Evolutionary conservation across 805 yeast species (phyloP).

Genomic region (Lachancea fermentati): DNA sequence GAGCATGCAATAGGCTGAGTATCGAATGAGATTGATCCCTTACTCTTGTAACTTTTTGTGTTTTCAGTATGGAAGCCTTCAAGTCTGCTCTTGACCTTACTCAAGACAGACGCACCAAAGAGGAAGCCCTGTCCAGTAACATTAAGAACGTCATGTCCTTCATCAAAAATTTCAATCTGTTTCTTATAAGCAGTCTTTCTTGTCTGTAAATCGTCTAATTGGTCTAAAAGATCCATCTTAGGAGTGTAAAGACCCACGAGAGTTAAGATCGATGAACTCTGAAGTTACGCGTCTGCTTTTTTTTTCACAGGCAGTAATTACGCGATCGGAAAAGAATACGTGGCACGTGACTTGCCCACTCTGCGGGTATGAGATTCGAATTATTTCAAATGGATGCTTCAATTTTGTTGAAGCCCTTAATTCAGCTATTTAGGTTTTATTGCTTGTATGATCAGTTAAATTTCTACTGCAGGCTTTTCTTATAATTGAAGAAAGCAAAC

Average conservation of each 20-base stretch:
- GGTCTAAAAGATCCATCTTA: constrained; percentile 27
- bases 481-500: too few relatives aligned
- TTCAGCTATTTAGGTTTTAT: too few relatives aligned
- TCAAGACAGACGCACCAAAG: constrained; percentile 17
- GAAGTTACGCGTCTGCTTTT: constrained; percentile 3
- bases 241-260: background rate
- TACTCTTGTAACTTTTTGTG: background rate
- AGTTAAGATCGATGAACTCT: background rate
- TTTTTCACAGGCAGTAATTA: too few relatives aligned
- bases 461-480: too few relatives aligned
- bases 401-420: too few relatives aligned
- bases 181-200: constrained; percentile 21
- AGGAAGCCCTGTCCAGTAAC: constrained; percentile 21
- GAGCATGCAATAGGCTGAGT: constrained; percentile 13
- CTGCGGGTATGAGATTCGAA: too few relatives aligned
- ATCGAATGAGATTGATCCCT: background rate
- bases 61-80: constrained; percentile 3
- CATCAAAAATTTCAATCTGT: constrained; percentile 7
- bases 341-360: too few relatives aligned
- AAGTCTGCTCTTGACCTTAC: constrained; percentile 22
- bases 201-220: constrained; percentile 12
- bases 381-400: too few relatives aligned
- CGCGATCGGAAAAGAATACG: too few relatives aligned
- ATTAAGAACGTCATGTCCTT: constrained; percentile 8
- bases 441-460: too few relatives aligned